Percentiles rank a stretch among this genome's conserved stretches.
These are phyloP conservation scores for Cichorium intybus DNA, from an alignment of 140 eudicot species.

Conservation along the genomic window DNA sequence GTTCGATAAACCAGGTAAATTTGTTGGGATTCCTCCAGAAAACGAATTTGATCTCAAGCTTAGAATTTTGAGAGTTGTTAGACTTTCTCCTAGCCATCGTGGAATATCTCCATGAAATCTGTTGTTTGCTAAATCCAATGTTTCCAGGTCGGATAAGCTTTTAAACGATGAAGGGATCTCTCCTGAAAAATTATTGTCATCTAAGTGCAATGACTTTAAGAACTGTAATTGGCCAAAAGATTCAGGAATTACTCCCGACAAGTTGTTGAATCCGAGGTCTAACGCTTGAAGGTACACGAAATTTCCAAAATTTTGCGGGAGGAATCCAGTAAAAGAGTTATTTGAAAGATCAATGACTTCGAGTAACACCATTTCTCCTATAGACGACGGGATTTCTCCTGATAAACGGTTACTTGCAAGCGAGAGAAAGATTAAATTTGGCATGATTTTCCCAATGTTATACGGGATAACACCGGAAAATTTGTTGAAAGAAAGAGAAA, in stretches of 20 bases:
- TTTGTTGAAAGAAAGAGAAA: conserved; percentile 38
- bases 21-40: conserved; percentile 30
- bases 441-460: conserved; percentile 34
- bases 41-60: conserved; percentile 42
- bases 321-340: no score
- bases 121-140: conserved; percentile 41
- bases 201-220: conserved; percentile 41
- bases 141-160: conserved; percentile 38
- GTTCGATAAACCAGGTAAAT: conserved; percentile 21
- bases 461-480: conserved; percentile 42
- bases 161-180: conserved; percentile 34
- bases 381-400: conserved; percentile 38
- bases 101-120: conserved; percentile 34
- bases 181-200: conserved; percentile 37
- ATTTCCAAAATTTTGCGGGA: conserved; percentile 38
- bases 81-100: conserved; percentile 33
- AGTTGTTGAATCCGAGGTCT: conserved; percentile 43
- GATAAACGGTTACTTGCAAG: conserved; percentile 33
- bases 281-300: conserved; percentile 32
- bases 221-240: conserved; percentile 37
- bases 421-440: conserved; percentile 37
- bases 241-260: conserved; percentile 36
- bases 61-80: conserved; percentile 34
- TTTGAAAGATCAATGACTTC: no score
- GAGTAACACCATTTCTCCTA: conserved; percentile 38